These are phyloP conservation scores for Corrigiola litoralis DNA, from an alignment of 179 eudicot genomes.

Conservation along the genomic window DNA sequence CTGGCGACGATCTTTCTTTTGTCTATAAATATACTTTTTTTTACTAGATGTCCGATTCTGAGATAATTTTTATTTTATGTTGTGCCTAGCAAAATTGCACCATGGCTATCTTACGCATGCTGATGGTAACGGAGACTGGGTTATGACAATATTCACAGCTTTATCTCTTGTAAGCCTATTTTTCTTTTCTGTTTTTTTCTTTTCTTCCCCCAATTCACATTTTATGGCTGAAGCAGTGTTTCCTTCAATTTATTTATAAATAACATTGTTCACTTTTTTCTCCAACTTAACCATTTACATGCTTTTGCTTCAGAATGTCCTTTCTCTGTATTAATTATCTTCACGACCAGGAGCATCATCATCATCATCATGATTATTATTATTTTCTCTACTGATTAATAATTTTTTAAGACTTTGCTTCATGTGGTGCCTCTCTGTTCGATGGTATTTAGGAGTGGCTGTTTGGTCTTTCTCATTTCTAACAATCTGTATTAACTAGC, in stretches of 20 bases:
- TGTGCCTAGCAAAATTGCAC: constrained; percentile 67
- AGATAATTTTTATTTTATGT: constrained; percentile 16
- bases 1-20: neutral
- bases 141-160: constrained; percentile 82
- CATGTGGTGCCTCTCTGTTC: too few relatives aligned
- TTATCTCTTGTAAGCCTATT: constrained; percentile 88
- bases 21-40: neutral
- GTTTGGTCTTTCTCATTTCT: neutral
- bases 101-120: constrained; percentile 88
- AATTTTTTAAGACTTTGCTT: too few relatives aligned
- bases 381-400: neutral
- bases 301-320: neutral
- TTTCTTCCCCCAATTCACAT: neutral
- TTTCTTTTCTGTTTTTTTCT: too few relatives aligned
- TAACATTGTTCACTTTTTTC: too few relatives aligned
- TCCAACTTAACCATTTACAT: neutral
- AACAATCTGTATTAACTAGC: constrained; percentile 5
- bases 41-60: neutral
- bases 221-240: neutral
- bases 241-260: neutral
- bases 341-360: neutral
- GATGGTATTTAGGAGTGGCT: too few relatives aligned
- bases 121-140: constrained; percentile 99
- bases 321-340: neutral
- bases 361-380: neutral